Percentiles rank a stretch among this genome's conserved stretches.
These are phyloP conservation scores for Artemisia argyi DNA, from an alignment of 129 eudicot species.

Conservation along the genomic window DNA sequence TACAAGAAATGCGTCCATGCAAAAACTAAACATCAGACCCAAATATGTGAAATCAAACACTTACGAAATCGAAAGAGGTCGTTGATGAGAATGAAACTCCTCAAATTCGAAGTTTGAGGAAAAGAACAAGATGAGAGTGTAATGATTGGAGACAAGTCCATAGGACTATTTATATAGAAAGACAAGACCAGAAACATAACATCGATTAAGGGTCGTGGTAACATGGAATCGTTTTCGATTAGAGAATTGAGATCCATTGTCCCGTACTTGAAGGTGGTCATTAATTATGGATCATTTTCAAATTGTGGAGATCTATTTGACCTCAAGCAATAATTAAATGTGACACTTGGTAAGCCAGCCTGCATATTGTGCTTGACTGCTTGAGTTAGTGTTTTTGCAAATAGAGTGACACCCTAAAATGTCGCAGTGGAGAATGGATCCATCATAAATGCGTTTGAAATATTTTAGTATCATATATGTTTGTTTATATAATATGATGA, in stretches of 20 bases:
- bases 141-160: conserved; percentile 26
- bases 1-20: not conserved
- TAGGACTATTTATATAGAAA: conserved; percentile 29
- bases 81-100: no score
- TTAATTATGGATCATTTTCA: conserved; percentile 7
- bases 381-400: conserved; percentile 6
- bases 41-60: conserved; percentile 13
- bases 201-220: conserved; percentile 24
- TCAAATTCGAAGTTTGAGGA: conserved; percentile 1
- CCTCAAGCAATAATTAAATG: conserved; percentile 26
- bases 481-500: not conserved
- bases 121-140: conserved; percentile 12
- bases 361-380: not conserved
- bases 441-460: conserved; percentile 29
- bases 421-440: conserved; percentile 76
- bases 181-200: conserved; percentile 18
- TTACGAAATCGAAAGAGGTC: conserved; percentile 14
- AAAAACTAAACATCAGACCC: not conserved
- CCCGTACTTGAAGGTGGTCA: conserved; percentile 56
- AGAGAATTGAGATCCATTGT: conserved; percentile 43
- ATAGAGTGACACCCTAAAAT: conserved; percentile 48
- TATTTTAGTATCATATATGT: not conserved
- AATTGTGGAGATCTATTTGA: conserved; percentile 37
- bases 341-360: conserved; percentile 15
- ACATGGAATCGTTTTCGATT: conserved; percentile 45